Conservation (phyloP, 2,329 filamentous ascomycete species). For the Fusarium sp. region DNA sequence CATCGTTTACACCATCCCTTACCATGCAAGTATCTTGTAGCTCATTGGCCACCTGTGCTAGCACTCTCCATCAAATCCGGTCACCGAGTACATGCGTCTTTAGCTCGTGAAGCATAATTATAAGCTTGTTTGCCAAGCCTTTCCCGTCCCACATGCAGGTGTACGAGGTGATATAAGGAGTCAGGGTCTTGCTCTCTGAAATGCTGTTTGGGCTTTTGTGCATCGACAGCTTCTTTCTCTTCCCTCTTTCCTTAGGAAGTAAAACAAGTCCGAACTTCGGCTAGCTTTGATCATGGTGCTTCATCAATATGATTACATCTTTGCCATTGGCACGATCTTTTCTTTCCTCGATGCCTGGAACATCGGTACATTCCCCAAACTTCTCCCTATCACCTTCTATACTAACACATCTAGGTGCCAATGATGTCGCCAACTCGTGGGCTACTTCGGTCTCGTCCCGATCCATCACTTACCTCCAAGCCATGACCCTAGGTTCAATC, state of each 20-base stretch:
- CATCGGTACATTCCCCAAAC: slow-evolving; percentile 58
- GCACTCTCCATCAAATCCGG: neutral
- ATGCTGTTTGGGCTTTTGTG: neutral
- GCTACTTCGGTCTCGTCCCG: slow-evolving; percentile 79
- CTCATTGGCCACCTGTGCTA: neutral
- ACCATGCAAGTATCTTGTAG: neutral
- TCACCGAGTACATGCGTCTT: slow-evolving; percentile 10
- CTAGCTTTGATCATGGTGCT: slow-evolving; percentile 39
- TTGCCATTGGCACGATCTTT: slow-evolving; percentile 73
- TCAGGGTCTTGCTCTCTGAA: neutral
- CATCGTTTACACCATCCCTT: neutral
- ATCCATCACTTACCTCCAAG: slow-evolving; percentile 71
- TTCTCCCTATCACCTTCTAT: neutral
- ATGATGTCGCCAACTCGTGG: slow-evolving; percentile 82
- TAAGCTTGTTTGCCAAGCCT: slow-evolving; percentile 47
- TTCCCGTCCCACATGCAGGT: neutral
- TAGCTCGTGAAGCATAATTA: slow-evolving; percentile 41
- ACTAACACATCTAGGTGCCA: slow-evolving; percentile 40
- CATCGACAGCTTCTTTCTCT: slow-evolving; percentile 22
- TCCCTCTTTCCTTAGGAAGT: slow-evolving; percentile 28
- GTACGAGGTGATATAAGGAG: slow-evolving; percentile 40
- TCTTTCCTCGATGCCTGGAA: slow-evolving; percentile 74
- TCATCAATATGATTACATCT: slow-evolving; percentile 71
- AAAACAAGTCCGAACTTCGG: slow-evolving; percentile 18
- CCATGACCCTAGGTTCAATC: slow-evolving; percentile 67